A percentile compares a stretch with the other conserved stretches of the same genome.
Evolutionary conservation across 306 rosid species (phyloP).

Genomic region (Purshia tridentata): DNA sequence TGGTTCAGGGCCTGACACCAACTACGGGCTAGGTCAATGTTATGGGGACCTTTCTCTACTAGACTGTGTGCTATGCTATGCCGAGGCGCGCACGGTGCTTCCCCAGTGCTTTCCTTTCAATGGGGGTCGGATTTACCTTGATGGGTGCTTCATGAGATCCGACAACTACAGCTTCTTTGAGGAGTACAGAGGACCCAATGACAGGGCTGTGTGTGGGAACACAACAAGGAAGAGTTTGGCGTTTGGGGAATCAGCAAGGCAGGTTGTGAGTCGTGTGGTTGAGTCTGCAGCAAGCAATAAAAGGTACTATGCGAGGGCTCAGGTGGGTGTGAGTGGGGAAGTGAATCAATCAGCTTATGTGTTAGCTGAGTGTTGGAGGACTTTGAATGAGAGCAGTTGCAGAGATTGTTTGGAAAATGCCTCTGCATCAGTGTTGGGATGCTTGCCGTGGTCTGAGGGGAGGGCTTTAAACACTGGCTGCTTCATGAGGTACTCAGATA

Average conservation of each 20-base stretch:
- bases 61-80: constrained; percentile 80
- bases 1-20: constrained; percentile 70
- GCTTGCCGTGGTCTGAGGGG: constrained; percentile 84
- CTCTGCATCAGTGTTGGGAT: constrained; percentile 49
- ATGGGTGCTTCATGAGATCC: constrained; percentile 95
- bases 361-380: constrained; percentile 85
- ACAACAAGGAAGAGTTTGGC: constrained; percentile 40
- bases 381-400: constrained; percentile 63
- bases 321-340: constrained; percentile 35
- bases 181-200: constrained; percentile 57
- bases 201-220: constrained; percentile 60
- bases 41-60: constrained; percentile 83
- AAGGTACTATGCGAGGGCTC: constrained; percentile 50
- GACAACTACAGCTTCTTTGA: constrained; percentile 70
- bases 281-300: constrained; percentile 40
- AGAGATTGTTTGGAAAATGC: constrained; percentile 73
- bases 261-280: constrained; percentile 48
- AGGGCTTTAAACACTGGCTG: constrained; percentile 78
- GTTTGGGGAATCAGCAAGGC: constrained; percentile 47
- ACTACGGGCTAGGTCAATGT: constrained; percentile 87
- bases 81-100: constrained; percentile 77
- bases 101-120: constrained; percentile 77
- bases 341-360: constrained; percentile 59
- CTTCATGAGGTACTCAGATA: constrained; percentile 87
- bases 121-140: constrained; percentile 71